phyloP scores from a whole-genome alignment of 2,329 filamentous ascomycete genomes.

The Pseudogymnoascus sp. region DNA sequence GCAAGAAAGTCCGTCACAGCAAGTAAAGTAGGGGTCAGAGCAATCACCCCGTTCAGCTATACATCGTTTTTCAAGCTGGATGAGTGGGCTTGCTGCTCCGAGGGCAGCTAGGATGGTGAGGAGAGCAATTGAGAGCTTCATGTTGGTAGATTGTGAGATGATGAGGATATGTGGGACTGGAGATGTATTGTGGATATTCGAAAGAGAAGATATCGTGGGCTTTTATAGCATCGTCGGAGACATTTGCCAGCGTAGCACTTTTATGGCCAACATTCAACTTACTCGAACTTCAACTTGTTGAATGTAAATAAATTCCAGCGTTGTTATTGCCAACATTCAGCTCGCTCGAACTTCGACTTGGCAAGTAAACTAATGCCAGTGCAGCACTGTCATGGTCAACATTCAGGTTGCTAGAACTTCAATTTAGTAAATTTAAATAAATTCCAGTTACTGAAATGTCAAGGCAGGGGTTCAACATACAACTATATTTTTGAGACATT shows the following conservation, averaged over 20 bases:
- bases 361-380: background rate
- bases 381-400: background rate
- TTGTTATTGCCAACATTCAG: background rate
- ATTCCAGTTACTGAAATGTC: background rate
- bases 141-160: background rate
- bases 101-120: background rate
- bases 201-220: background rate
- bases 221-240: background rate
- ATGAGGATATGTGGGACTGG: background rate
- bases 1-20: background rate
- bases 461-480: background rate
- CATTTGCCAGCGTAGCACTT: background rate
- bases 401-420: background rate
- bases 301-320: background rate
- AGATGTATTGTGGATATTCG: background rate
- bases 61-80: background rate
- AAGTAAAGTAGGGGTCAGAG: background rate
- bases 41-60: background rate
- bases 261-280: background rate
- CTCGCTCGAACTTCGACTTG: background rate
- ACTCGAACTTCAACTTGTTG: background rate
- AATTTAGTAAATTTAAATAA: background rate
- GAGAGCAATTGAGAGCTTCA: background rate
- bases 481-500: background rate
- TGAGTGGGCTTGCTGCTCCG: background rate